A percentile compares a stretch with the other conserved stretches of the same genome.
Conservation (phyloP, 495 filamentous ascomycete species). For the Niebla homalea region DNA sequence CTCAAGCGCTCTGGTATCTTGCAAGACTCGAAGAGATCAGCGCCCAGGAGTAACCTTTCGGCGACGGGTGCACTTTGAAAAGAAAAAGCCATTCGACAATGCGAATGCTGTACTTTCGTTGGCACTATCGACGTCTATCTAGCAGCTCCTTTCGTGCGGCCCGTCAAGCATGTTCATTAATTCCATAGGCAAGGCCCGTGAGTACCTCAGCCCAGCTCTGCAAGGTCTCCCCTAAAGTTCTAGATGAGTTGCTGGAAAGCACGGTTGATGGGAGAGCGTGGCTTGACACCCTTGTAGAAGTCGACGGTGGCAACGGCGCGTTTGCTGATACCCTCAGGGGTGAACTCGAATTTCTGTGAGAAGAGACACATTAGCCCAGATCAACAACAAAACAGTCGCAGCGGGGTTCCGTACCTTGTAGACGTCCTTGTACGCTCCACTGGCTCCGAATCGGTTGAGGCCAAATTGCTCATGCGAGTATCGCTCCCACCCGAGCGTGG, state of each 20-base stretch:
- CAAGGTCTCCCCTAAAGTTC: neutral
- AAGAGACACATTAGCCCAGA: slow-evolving; percentile 18
- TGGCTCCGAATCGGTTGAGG: slow-evolving; percentile 95
- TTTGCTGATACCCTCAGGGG: slow-evolving; percentile 88
- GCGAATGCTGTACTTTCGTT: too few species aligned
- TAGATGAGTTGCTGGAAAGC: slow-evolving; percentile 81
- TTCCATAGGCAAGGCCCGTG: neutral
- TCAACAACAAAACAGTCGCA: neutral
- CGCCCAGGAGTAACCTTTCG: too few species aligned
- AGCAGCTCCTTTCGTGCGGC: neutral
- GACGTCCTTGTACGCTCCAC: slow-evolving; percentile 92
- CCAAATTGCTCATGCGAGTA: slow-evolving; percentile 99
- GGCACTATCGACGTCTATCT: too few species aligned
- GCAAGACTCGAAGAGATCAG: too few species aligned
- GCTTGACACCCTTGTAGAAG: slow-evolving; percentile 87
- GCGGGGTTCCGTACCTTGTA: slow-evolving; percentile 57
- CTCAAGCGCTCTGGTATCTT: too few species aligned
- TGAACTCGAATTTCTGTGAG: slow-evolving; percentile 92
- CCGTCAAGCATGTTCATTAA: neutral
- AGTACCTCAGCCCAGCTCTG: neutral
- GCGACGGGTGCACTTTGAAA: too few species aligned
- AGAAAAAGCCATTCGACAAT: too few species aligned
- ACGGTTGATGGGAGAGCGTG: slow-evolving; percentile 91
- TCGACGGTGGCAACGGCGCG: slow-evolving; percentile 80
- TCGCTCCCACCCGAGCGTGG: slow-evolving; percentile 90